These are phyloP conservation scores for Neospermospora avenae DNA, from an alignment of 2,329 filamentous ascomycete species.

Conservation along the genomic window DNA sequence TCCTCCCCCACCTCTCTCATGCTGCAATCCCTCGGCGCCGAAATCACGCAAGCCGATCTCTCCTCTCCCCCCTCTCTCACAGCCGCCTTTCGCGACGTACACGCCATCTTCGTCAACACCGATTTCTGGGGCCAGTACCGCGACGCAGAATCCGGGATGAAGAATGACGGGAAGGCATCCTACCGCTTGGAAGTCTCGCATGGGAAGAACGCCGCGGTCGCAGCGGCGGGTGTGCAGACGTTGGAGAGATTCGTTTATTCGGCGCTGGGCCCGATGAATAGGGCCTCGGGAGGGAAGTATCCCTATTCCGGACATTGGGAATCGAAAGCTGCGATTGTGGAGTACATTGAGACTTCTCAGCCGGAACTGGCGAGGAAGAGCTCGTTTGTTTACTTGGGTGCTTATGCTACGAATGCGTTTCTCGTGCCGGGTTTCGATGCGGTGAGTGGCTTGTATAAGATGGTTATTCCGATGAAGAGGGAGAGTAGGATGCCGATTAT, in stretches of 20 bases:
- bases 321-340: slow-evolving; percentile 31
- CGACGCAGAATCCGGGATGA: neutral
- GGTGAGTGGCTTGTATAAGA: slow-evolving; percentile 32
- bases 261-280: slow-evolving; percentile 36
- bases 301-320: slow-evolving; percentile 38
- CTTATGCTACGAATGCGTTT: slow-evolving; percentile 22
- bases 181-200: slow-evolving; percentile 22
- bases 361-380: slow-evolving; percentile 32
- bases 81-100: slow-evolving; percentile 26
- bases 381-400: slow-evolving; percentile 34
- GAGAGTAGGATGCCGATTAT: slow-evolving; percentile 40
- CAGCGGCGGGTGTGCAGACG: slow-evolving; percentile 31
- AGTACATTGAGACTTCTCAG: slow-evolving; percentile 31
- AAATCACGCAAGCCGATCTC: slow-evolving; percentile 31
- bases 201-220: slow-evolving; percentile 33
- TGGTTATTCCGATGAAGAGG: slow-evolving; percentile 33
- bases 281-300: slow-evolving; percentile 42
- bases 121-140: slow-evolving; percentile 26
- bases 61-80: slow-evolving; percentile 18
- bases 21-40: slow-evolving; percentile 23
- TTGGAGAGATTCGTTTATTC: slow-evolving; percentile 41
- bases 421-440: slow-evolving; percentile 24
- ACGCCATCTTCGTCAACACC: slow-evolving; percentile 31
- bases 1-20: slow-evolving; percentile 16
- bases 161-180: slow-evolving; percentile 15